Evolutionary conservation across 495 filamentous ascomycete genomes (phyloP).

Genomic region (Pyrenula aspistea): DNA sequence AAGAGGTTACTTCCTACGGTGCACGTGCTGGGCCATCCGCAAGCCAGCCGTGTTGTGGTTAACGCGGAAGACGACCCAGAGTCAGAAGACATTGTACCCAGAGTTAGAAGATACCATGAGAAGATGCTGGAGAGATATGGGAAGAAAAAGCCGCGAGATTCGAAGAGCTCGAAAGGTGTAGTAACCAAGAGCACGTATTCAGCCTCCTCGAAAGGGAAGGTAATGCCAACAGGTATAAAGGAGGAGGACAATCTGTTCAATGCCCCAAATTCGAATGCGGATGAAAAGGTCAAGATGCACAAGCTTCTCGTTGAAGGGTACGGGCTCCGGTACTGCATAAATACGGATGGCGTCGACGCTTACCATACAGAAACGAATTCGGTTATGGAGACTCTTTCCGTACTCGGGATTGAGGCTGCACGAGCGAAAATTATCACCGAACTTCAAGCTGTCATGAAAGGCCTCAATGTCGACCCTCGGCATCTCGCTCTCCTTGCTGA

Average conservation of each 20-base stretch:
- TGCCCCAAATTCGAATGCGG: conserved; percentile 35
- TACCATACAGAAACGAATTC: conserved; percentile 64
- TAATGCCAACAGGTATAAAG: not conserved
- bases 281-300: conserved; percentile 44
- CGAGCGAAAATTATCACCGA: conserved; percentile 71
- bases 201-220: not conserved
- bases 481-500: conserved; percentile 99
- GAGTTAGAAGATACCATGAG: not conserved
- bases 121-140: not conserved
- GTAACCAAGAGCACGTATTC: not conserved
- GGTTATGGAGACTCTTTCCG: conserved; percentile 79
- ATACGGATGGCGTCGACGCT: conserved; percentile 74
- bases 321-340: conserved; percentile 81
- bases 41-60: conserved; percentile 66
- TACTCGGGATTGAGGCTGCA: conserved; percentile 95
- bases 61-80: not conserved
- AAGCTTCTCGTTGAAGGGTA: conserved; percentile 89
- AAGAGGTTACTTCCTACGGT: conserved; percentile 71
- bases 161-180: not conserved
- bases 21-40: conserved; percentile 75
- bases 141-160: not conserved
- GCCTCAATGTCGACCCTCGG: conserved; percentile 93
- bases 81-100: not conserved
- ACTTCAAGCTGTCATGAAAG: conserved; percentile 70
- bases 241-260: not conserved